Percentiles rank a stretch among this genome's conserved stretches.
phyloP scores from a whole-genome alignment of 139 green algal species.

The Nannochloris sp. region DNA sequence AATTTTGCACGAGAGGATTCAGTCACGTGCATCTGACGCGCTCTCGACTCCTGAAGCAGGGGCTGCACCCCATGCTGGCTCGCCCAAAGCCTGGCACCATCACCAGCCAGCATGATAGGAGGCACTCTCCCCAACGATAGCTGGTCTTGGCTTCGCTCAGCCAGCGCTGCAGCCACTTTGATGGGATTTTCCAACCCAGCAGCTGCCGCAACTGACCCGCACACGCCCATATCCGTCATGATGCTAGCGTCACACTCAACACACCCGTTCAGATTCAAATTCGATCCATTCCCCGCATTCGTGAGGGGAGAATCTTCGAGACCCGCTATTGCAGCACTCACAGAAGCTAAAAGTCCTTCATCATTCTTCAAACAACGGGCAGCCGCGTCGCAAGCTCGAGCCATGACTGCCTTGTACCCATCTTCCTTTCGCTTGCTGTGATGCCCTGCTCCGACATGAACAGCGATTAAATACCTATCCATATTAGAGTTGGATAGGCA shows the following conservation, averaged over 20 bases:
- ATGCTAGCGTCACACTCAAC: conserved; percentile 77
- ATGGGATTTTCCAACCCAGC: conserved; percentile 55
- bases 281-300: conserved; percentile 72
- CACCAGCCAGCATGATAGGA: conserved; percentile 67
- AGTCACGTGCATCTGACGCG: conserved; percentile 36
- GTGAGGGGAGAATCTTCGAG: conserved; percentile 53
- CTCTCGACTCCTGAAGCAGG: conserved; percentile 2
- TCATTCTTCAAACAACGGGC: conserved; percentile 20
- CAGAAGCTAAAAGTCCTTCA: conserved; percentile 24
- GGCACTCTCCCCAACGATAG: conserved; percentile 58
- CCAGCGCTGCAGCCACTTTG: conserved; percentile 40
- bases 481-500: neutral
- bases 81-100: conserved; percentile 51
- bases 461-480: conserved; percentile 34
- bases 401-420: conserved; percentile 46
- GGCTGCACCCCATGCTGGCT: conserved; percentile 27
- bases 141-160: conserved; percentile 25
- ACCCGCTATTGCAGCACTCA: conserved; percentile 36
- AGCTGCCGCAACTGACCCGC: conserved; percentile 58
- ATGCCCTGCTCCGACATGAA: conserved; percentile 61
- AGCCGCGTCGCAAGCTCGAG: conserved; percentile 32
- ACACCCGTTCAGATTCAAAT: conserved; percentile 51
- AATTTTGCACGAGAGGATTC: conserved; percentile 25
- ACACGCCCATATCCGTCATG: conserved; percentile 46
- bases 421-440: conserved; percentile 38